Percentiles rank a stretch among this genome's conserved stretches.
These are phyloP conservation scores for Scedosporium dehoogii DNA, from an alignment of 2,329 filamentous ascomycete genomes.

Conservation along the genomic window DNA sequence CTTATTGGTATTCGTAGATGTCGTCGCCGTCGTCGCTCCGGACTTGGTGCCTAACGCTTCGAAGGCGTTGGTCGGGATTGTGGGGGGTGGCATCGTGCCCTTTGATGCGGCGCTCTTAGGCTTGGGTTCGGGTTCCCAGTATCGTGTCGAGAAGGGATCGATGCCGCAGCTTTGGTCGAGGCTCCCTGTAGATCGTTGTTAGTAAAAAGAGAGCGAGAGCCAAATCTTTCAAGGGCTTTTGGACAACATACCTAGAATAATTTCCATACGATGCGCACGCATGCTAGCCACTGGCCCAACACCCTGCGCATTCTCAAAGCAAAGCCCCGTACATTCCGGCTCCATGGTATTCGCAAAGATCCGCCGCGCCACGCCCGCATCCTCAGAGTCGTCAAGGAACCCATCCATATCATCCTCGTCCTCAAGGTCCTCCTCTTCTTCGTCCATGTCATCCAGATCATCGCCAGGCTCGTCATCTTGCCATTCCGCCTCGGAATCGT, in stretches of 20 bases:
- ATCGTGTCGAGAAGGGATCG: constrained; percentile 73
- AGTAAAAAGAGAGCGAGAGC: neutral
- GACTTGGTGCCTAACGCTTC: constrained; percentile 17
- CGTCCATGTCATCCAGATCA: constrained; percentile 57
- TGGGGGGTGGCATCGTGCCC: constrained; percentile 23
- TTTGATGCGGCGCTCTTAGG: constrained; percentile 13
- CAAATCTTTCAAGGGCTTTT: constrained; percentile 12
- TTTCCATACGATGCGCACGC: constrained; percentile 60
- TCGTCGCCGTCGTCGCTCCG: neutral
- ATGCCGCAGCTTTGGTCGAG: constrained; percentile 48
- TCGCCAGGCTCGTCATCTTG: constrained; percentile 62
- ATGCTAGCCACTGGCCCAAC: constrained; percentile 37
- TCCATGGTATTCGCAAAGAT: constrained; percentile 60
- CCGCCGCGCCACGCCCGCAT: constrained; percentile 44
- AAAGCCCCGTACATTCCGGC: constrained; percentile 69
- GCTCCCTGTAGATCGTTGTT: constrained; percentile 22
- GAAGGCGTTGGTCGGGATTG: constrained; percentile 25
- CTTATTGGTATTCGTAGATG: constrained; percentile 1
- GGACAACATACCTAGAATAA: constrained; percentile 53
- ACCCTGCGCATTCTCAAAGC: constrained; percentile 59
- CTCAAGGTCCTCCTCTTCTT: constrained; percentile 58
- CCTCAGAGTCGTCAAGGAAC: constrained; percentile 82
- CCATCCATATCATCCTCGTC: constrained; percentile 81
- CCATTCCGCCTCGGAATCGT: constrained; percentile 82
- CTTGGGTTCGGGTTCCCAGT: constrained; percentile 54